phyloP scores from a whole-genome alignment of 139 green algal species.

The Mychonastes homosphaera region DNA sequence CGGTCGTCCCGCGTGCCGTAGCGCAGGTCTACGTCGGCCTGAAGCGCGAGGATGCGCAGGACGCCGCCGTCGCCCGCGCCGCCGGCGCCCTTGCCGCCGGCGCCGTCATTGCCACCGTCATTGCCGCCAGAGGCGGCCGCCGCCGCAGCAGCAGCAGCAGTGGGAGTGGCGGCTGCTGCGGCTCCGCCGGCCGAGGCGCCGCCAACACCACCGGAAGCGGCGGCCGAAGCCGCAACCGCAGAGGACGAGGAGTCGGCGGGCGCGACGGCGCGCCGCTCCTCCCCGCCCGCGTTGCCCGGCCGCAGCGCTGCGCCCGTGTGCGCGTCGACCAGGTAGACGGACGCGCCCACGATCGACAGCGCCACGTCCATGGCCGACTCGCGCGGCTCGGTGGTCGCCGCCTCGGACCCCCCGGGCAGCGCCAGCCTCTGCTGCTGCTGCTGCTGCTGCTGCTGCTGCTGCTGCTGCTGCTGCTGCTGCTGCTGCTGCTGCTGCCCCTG shows the following conservation, averaged over 20 bases:
- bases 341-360: constrained; percentile 4
- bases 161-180: too few species aligned
- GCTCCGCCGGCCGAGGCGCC: not conserved
- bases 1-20: constrained; percentile 1
- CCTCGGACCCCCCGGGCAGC: too few species aligned
- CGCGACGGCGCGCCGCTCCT: not conserved
- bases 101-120: not conserved
- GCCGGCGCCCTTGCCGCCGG: not conserved
- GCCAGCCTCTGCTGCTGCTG: too few species aligned
- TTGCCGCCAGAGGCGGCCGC: not conserved
- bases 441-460: not conserved
- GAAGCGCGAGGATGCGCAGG: constrained; percentile 29
- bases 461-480: not conserved
- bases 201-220: not conserved
- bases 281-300: too few species aligned
- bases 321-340: constrained; percentile 15
- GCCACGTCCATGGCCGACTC: constrained; percentile 6
- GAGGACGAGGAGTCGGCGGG: not conserved
- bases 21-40: constrained; percentile 23
- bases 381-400: too few species aligned
- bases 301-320: constrained; percentile 1
- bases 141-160: not conserved
- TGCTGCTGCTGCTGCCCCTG: not conserved
- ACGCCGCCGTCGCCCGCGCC: not conserved
- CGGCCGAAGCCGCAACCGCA: not conserved